Evolutionary conservation across 768 basidiomycete genomes (phyloP).

Genomic region (Podaxis sp.): DNA sequence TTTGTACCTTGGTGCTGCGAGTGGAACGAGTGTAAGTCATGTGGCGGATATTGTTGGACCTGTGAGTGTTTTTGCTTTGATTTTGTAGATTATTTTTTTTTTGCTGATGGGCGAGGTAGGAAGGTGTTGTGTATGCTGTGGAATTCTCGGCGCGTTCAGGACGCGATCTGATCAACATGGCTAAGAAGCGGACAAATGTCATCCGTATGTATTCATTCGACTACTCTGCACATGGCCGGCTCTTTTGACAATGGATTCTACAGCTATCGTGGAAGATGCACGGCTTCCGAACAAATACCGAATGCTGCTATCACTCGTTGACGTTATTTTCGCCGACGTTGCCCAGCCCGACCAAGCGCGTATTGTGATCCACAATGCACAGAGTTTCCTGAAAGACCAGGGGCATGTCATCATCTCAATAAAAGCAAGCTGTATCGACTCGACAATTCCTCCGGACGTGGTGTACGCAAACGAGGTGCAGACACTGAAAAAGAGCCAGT

Average conservation of each 20-base stretch:
- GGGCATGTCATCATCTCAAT: slow-evolving; percentile 96
- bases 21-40: slow-evolving; percentile 97
- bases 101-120: slow-evolving; percentile 42
- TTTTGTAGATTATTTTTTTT: not conserved
- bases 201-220: slow-evolving; percentile 66
- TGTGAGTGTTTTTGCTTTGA: slow-evolving; percentile 42
- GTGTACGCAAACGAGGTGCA: slow-evolving; percentile 91
- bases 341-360: slow-evolving; percentile 99
- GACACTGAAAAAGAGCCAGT: slow-evolving; percentile 67
- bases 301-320: slow-evolving; percentile 93
- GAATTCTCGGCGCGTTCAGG: slow-evolving; percentile 97
- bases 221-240: not conserved
- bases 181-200: slow-evolving; percentile 98
- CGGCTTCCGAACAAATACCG: slow-evolving; percentile 96
- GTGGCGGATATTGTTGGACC: slow-evolving; percentile 99
- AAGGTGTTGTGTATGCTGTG: slow-evolving; percentile 96
- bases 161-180: slow-evolving; percentile 98
- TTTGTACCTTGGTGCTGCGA: slow-evolving; percentile 95
- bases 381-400: slow-evolving; percentile 92
- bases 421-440: slow-evolving; percentile 99
- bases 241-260: not conserved
- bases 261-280: slow-evolving; percentile 96
- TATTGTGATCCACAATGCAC: slow-evolving; percentile 90
- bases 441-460: slow-evolving; percentile 85
- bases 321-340: slow-evolving; percentile 97